Conservation (phyloP, 1,284 basidiomycete genomes). For the Trichosporon sp. region DNA sequence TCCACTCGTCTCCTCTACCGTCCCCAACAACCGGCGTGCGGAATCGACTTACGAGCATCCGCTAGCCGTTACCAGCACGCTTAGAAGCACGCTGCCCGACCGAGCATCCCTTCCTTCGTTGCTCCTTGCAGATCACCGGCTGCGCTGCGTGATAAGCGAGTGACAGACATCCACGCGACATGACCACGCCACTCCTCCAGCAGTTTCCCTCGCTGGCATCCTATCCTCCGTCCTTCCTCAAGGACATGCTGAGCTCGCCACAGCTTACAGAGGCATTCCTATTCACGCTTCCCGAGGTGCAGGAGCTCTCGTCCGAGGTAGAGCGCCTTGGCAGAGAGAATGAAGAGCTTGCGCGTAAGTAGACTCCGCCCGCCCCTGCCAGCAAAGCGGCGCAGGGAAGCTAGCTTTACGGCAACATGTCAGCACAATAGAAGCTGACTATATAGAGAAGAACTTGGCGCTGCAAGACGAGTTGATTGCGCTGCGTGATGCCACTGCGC, state of each 20-base stretch:
- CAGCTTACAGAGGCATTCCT: constrained; percentile 80
- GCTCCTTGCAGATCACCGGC: background rate
- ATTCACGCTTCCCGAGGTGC: constrained; percentile 67
- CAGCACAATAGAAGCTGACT: background rate
- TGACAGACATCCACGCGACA: too few species aligned
- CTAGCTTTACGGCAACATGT: background rate
- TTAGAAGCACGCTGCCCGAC: background rate
- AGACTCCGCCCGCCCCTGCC: background rate
- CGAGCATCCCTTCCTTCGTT: background rate
- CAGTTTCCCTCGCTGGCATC: constrained; percentile 43
- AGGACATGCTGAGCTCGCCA: constrained; percentile 73
- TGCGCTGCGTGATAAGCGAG: background rate
- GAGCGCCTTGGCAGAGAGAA: constrained; percentile 73
- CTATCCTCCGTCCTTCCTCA: constrained; percentile 53
- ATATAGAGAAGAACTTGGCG: constrained; percentile 63
- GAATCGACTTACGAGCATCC: background rate
- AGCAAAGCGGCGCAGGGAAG: background rate
- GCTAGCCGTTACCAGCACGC: background rate
- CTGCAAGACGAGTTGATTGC: constrained; percentile 67
- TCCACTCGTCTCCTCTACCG: background rate
- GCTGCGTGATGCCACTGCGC: constrained; percentile 70
- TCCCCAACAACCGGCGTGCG: background rate
- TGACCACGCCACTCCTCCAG: constrained; percentile 44
- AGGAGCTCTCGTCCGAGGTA: constrained; percentile 66
- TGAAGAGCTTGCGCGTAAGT: constrained; percentile 72